A percentile compares a stretch with the other conserved stretches of the same genome.
These are phyloP conservation scores for Neurospora intermedia DNA, from an alignment of 495 filamentous ascomycete species.

Conservation along the genomic window DNA sequence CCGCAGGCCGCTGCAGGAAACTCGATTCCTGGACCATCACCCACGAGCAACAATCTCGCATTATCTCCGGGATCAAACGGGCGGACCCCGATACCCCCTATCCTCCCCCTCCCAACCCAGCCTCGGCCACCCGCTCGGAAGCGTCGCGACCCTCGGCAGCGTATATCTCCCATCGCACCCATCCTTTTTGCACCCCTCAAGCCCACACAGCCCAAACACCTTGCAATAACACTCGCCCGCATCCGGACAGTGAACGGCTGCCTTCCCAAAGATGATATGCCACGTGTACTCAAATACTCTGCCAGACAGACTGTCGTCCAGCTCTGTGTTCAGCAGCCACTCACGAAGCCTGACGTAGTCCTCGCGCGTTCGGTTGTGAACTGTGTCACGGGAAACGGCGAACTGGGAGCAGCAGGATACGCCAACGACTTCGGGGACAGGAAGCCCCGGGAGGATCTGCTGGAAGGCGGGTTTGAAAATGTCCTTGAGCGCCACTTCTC, in stretches of 20 bases:
- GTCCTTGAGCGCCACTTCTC: not conserved
- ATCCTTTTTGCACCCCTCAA: conserved; percentile 18
- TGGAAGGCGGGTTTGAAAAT: conserved; percentile 42
- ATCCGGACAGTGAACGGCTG: conserved; percentile 44
- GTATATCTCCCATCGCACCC: conserved; percentile 23
- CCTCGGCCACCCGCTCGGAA: conserved; percentile 28
- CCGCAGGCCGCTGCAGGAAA: not conserved
- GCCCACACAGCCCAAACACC: conserved; percentile 48
- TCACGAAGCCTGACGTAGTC: conserved; percentile 45
- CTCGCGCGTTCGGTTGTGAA: conserved; percentile 35
- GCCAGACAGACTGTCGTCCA: conserved; percentile 48
- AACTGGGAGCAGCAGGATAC: conserved; percentile 65
- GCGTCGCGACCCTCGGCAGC: conserved; percentile 19
- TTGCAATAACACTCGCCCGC: conserved; percentile 54
- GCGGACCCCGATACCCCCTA: conserved; percentile 13
- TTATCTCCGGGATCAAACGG: not conserved
- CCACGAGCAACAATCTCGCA: not conserved
- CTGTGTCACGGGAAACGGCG: conserved; percentile 44
- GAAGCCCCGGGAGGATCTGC: conserved; percentile 42
- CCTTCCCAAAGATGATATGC: conserved; percentile 45
- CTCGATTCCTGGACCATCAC: not conserved
- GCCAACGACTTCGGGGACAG: conserved; percentile 34
- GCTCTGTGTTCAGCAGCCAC: conserved; percentile 51
- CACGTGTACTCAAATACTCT: conserved; percentile 62
- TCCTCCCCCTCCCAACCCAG: conserved; percentile 24